Percentiles rank a stretch among this genome's conserved stretches.
Conservation (phyloP, 805 yeast species). For the Ogataea angusta region DNA sequence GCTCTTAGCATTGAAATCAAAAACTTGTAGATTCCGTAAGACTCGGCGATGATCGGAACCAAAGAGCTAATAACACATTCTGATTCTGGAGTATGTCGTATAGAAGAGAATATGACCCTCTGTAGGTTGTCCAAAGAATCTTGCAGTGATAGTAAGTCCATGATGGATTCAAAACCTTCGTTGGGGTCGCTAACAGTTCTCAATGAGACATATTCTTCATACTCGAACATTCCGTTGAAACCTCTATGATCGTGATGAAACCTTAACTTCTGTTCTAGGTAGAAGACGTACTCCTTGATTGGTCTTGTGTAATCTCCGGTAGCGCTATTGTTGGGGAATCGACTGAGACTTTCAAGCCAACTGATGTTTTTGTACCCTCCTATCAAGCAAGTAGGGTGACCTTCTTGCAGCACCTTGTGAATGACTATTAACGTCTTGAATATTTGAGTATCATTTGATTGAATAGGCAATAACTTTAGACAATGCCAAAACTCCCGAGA, state of each 20-base stretch:
- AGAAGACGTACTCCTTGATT: constrained; percentile 72
- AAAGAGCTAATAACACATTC: constrained; percentile 84
- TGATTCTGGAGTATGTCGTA: constrained; percentile 49
- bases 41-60: constrained; percentile 86
- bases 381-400: constrained; percentile 80
- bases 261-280: constrained; percentile 65
- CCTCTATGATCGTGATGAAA: constrained; percentile 85
- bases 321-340: constrained; percentile 46
- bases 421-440: constrained; percentile 82
- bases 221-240: constrained; percentile 93
- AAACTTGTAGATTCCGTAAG: constrained; percentile 90
- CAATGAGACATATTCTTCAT: constrained; percentile 88
- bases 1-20: constrained; percentile 89
- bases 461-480: constrained; percentile 74
- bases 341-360: constrained; percentile 72
- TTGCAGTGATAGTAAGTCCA: constrained; percentile 82
- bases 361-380: constrained; percentile 78
- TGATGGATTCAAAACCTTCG: constrained; percentile 87
- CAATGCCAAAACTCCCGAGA: constrained; percentile 83
- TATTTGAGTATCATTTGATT: constrained; percentile 75
- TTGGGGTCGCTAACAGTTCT: constrained; percentile 89
- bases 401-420: constrained; percentile 95
- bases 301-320: constrained; percentile 60
- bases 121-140: constrained; percentile 80
- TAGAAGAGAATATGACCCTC: constrained; percentile 67